A percentile compares a stretch with the other conserved stretches of the same genome.
These are phyloP conservation scores for Verticillium isaacii DNA, from an alignment of 2,329 filamentous ascomycete genomes.

Conservation along the genomic window DNA sequence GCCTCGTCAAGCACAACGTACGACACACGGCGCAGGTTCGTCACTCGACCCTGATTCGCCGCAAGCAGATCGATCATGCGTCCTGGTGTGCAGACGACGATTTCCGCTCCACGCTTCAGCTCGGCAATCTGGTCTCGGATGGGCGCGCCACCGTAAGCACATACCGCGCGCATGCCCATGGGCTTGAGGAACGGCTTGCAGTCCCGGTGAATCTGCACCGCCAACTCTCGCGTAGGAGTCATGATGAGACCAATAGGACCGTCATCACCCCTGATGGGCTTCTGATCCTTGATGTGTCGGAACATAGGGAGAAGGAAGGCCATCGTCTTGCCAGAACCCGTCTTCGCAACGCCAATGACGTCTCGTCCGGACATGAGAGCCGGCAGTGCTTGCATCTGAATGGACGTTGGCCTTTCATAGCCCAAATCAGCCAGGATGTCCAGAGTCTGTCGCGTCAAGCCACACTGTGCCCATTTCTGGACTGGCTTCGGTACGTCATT, in stretches of 20 bases:
- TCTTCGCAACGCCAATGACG: conserved; percentile 95
- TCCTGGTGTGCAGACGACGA: conserved; percentile 91
- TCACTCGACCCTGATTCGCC: conserved; percentile 90
- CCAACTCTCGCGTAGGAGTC: conserved; percentile 90
- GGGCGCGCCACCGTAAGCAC: conserved; percentile 89
- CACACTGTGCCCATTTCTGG: conserved; percentile 94
- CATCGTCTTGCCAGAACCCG: conserved; percentile 94
- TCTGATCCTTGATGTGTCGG: conserved; percentile 92
- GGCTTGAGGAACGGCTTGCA: conserved; percentile 92
- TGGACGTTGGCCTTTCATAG: conserved; percentile 85
- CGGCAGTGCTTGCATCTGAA: conserved; percentile 92
- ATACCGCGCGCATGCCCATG: conserved; percentile 79
- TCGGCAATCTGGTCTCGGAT: conserved; percentile 98
- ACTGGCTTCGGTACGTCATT: conserved; percentile 89
- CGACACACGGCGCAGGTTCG: conserved; percentile 81
- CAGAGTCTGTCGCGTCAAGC: conserved; percentile 78
- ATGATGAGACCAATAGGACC: conserved; percentile 86
- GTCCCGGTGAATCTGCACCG: conserved; percentile 89
- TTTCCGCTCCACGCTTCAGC: conserved; percentile 89
- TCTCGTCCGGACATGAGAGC: conserved; percentile 95
- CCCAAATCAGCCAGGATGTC: conserved; percentile 78
- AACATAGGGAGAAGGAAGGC: conserved; percentile 97
- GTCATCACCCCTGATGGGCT: conserved; percentile 74
- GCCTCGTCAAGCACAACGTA: conserved; percentile 97
- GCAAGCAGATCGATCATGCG: conserved; percentile 93